Evolutionary conservation across 805 yeast genomes (phyloP), one percentile per base, ranked within the genome.

Genomic region (Ogataea angusta): DNA sequence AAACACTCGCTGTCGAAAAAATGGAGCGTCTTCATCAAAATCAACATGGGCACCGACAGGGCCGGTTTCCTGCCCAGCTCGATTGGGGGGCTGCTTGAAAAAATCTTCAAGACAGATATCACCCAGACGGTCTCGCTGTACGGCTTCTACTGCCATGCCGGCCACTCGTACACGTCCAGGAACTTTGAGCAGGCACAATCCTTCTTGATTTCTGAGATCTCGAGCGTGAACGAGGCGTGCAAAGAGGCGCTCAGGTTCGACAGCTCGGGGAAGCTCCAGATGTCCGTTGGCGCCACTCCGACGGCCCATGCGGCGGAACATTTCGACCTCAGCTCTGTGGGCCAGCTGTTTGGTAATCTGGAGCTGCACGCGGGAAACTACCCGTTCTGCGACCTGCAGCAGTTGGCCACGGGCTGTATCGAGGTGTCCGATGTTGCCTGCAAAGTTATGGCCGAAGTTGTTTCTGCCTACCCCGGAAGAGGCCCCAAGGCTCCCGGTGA

Each of bases 331-430:
- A 34, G 44, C 8, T 22, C 45, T 18, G 34, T 53, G 2, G 39
- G 52, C 15, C 27, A 49, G 27, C 50, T 48, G 48, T 47, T 43
- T 25, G 81, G 80, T 4, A 53, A 56, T 1, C 61, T 85, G 28
- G 93, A 85, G 54, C 56, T 85, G 13, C 95, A 85, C 57, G 90
- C 91, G n/a, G 95, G 95, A 10, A 84, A 85, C 56, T 85, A 81
- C 54, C 73, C 82, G 3, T 73, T 80, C 54, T 78, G 84, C 53
- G 95, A 85, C 56, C 62, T 83, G 39, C 95, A 85, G 56, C 93
- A 85, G 57, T 69, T 79, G n/a, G 73, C 85, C 10, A 85, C 93
- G 0, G 76, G 76, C 0, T 76, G 83, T 48, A 68, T 82, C 10
- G 52, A 62, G 1, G 53, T 57, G 14, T 60, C 64, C 1, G 64